phyloP scores from a whole-genome alignment of 306 rosid species.

The Casuarina equisetifolia region DNA sequence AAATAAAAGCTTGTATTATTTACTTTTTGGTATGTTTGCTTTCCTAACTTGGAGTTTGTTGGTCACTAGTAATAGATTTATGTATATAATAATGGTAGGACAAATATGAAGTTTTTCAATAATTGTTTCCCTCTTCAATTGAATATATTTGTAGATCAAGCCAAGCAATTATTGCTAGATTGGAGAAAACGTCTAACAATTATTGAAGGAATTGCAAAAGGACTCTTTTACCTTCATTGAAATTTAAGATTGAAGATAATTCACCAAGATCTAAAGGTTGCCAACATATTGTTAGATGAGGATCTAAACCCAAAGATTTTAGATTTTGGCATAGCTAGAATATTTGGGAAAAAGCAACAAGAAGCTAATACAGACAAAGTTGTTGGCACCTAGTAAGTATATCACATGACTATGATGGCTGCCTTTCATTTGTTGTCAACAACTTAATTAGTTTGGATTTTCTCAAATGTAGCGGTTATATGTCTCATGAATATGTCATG shows the following conservation, averaged over 20 bases:
- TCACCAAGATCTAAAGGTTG: conserved; percentile 76
- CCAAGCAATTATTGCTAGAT: conserved; percentile 46
- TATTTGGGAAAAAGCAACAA: conserved; percentile 74
- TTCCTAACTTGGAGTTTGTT: background rate
- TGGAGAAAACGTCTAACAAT: conserved; percentile 69
- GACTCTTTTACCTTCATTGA: conserved; percentile 77
- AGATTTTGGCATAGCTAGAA: conserved; percentile 86
- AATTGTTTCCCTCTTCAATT: background rate
- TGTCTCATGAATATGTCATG: conserved; percentile 94
- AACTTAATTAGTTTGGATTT: conserved; percentile 27
- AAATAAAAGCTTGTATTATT: conserved; percentile 82
- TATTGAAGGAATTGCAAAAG: conserved; percentile 88
- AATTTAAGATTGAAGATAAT: conserved; percentile 85
- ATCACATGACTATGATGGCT: conserved; percentile 34
- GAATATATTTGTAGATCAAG: conserved; percentile 16
- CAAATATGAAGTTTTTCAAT: background rate
- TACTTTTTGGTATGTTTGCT: conserved; percentile 60
- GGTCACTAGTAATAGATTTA: background rate
- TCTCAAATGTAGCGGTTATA: conserved; percentile 60
- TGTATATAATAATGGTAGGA: no score
- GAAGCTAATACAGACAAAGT: conserved; percentile 73
- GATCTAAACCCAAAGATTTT: conserved; percentile 88
- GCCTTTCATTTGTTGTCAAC: conserved; percentile 32
- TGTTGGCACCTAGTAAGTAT: conserved; percentile 88
- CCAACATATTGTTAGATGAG: conserved; percentile 74